A percentile compares a stretch with the other conserved stretches of the same genome.
phyloP scores from a whole-genome alignment of 768 basidiomycete species.

The Strobilomyces confusus region DNA sequence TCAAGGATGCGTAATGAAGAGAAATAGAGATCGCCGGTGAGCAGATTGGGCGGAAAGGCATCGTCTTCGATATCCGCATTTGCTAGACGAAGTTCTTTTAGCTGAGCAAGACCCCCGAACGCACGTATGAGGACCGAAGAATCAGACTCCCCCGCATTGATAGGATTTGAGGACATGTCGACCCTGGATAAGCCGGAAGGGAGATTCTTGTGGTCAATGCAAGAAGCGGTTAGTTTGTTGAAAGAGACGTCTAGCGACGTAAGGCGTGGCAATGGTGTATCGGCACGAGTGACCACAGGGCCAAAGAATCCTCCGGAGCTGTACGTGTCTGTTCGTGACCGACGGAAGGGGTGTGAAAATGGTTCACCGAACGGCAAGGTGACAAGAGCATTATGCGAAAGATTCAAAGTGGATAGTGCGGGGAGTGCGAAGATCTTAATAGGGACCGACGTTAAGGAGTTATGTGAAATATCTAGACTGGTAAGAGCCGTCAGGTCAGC shows the following conservation, averaged over 20 bases:
- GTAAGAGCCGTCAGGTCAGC: constrained; percentile 66
- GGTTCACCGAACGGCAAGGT: constrained; percentile 60
- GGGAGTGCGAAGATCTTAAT: constrained; percentile 65
- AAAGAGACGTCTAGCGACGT: constrained; percentile 59
- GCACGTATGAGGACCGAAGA: constrained; percentile 38
- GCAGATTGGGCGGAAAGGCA: constrained; percentile 41
- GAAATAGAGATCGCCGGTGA: constrained; percentile 34
- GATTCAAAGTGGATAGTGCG: constrained; percentile 57
- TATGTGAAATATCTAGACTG: constrained; percentile 70
- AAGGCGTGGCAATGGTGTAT: constrained; percentile 62
- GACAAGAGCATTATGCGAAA: constrained; percentile 66
- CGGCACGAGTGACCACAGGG: constrained; percentile 57
- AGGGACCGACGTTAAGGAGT: constrained; percentile 61
- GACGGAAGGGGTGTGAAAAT: constrained; percentile 35
- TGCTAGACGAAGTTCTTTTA: constrained; percentile 57
- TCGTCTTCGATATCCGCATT: constrained; percentile 58
- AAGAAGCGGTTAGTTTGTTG: constrained; percentile 56
- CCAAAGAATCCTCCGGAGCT: constrained; percentile 58
- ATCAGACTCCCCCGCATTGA: constrained; percentile 38
- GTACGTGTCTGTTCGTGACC: constrained; percentile 25
- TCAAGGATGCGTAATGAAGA: constrained; percentile 55
- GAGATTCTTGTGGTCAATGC: constrained; percentile 49
- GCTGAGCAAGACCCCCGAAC: constrained; percentile 43
- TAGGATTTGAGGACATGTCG: constrained; percentile 65
- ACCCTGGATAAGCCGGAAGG: constrained; percentile 56